Percentiles rank a stretch among this genome's conserved stretches.
These are phyloP conservation scores for Fusarium sp. DNA, from an alignment of 2,329 filamentous ascomycete genomes.

Conservation along the genomic window DNA sequence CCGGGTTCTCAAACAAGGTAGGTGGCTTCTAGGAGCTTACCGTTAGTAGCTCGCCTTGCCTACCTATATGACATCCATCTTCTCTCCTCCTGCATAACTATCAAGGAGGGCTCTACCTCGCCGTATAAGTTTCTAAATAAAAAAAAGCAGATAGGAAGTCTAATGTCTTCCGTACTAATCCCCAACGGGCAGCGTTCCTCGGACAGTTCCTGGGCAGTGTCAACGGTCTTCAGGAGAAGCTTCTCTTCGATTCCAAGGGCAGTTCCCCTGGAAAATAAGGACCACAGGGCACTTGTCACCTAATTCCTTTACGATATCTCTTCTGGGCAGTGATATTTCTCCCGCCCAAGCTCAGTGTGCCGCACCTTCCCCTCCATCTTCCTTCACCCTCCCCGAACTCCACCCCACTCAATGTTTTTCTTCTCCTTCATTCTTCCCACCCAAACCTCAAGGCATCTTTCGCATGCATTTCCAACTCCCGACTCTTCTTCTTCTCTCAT, in stretches of 20 bases:
- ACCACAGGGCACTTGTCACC: not conserved
- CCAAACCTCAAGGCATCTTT: not conserved
- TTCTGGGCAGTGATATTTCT: not conserved
- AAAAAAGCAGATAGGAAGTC: not conserved
- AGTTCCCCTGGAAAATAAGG: not conserved
- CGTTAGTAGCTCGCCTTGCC: not conserved
- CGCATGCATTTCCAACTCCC: not conserved
- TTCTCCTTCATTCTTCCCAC: not conserved
- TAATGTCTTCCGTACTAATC: not conserved
- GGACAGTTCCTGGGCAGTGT: not conserved
- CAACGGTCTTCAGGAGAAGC: not conserved
- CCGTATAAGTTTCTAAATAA: not conserved
- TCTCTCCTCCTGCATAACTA: not conserved
- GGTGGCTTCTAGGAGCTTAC: not conserved
- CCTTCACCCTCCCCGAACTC: not conserved
- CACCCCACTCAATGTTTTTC: not conserved
- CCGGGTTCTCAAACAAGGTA: not conserved
- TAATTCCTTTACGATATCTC: not conserved
- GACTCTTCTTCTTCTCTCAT: not conserved
- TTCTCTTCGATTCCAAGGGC: not conserved
- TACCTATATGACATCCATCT: not conserved
- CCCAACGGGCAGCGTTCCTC: not conserved
- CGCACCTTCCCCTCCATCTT: not conserved
- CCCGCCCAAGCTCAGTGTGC: not conserved
- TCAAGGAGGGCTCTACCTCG: not conserved